phyloP scores from a whole-genome alignment of 2,329 filamentous ascomycete species.

The Penicillium crustosum region DNA sequence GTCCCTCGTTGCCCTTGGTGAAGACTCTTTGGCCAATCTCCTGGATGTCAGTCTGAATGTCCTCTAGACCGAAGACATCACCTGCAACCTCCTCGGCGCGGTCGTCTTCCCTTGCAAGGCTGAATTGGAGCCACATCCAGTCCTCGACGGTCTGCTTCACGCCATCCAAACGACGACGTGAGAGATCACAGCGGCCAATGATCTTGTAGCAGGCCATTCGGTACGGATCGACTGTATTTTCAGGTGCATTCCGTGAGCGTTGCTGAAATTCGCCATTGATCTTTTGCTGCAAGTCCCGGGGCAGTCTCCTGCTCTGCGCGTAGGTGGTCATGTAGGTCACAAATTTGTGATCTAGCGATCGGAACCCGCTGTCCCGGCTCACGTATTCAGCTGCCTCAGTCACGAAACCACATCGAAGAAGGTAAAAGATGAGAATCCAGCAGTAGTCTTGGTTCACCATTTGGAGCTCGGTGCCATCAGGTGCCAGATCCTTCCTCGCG shows the following conservation, averaged over 20 bases:
- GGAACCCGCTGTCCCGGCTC: conserved; percentile 75
- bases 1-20: conserved; percentile 74
- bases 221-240: conserved; percentile 88
- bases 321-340: conserved; percentile 84
- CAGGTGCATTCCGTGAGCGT: conserved; percentile 76
- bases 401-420: conserved; percentile 80
- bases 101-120: conserved; percentile 61
- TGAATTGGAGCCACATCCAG: conserved; percentile 68
- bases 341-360: conserved; percentile 88
- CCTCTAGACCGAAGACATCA: conserved; percentile 62
- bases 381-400: conserved; percentile 86
- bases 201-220: conserved; percentile 98
- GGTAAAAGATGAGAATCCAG: conserved; percentile 92
- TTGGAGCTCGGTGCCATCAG: conserved; percentile 77
- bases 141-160: conserved; percentile 63
- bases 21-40: conserved; percentile 94
- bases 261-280: conserved; percentile 90
- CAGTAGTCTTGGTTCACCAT: conserved; percentile 78
- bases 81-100: conserved; percentile 62
- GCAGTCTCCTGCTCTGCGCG: conserved; percentile 74
- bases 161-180: conserved; percentile 56
- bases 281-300: conserved; percentile 75
- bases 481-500: conserved; percentile 77
- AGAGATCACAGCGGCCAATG: conserved; percentile 72
- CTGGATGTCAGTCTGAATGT: conserved; percentile 74